phyloP scores from a whole-genome alignment of 208 protist genomes.

The Trypanosoma platydactyli region DNA sequence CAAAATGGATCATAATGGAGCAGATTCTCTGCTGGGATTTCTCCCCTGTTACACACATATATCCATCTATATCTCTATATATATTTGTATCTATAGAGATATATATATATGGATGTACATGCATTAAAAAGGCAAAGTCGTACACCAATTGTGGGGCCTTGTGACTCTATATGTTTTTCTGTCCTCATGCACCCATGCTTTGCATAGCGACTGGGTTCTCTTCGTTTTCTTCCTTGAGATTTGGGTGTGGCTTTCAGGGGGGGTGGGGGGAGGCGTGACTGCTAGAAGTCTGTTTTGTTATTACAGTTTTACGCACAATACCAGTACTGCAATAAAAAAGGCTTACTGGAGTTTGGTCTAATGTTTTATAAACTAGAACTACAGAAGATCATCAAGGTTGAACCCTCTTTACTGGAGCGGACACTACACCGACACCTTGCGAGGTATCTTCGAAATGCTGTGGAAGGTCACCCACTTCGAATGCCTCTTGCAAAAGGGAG shows the following conservation, averaged over 20 bases:
- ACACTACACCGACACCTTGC: slow-evolving; percentile 70
- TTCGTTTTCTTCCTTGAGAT: background rate
- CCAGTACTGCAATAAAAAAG: background rate
- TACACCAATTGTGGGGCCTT: background rate
- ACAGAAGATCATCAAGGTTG: slow-evolving; percentile 68
- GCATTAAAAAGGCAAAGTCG: too few species aligned
- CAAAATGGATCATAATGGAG: background rate
- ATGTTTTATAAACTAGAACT: slow-evolving; percentile 89
- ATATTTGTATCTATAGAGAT: slow-evolving; percentile 9
- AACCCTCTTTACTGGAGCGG: slow-evolving; percentile 58
- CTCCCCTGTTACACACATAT: background rate
- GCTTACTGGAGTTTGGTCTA: background rate
- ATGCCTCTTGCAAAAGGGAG: slow-evolving; percentile 17
- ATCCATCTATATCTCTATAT: too few species aligned
- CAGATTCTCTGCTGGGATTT: background rate
- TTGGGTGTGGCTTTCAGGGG: too few species aligned
- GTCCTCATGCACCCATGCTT: background rate
- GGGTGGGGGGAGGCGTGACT: too few species aligned
- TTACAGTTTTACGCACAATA: background rate
- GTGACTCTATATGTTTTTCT: slow-evolving; percentile 26
- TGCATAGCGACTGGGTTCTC: background rate
- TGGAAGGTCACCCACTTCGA: slow-evolving; percentile 76
- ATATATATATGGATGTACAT: slow-evolving; percentile 23
- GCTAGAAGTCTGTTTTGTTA: too few species aligned
- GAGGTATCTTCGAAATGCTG: slow-evolving; percentile 61